Evolutionary conservation across 768 basidiomycete species (phyloP).

Genomic region (Neoboletus brunneissimus): DNA sequence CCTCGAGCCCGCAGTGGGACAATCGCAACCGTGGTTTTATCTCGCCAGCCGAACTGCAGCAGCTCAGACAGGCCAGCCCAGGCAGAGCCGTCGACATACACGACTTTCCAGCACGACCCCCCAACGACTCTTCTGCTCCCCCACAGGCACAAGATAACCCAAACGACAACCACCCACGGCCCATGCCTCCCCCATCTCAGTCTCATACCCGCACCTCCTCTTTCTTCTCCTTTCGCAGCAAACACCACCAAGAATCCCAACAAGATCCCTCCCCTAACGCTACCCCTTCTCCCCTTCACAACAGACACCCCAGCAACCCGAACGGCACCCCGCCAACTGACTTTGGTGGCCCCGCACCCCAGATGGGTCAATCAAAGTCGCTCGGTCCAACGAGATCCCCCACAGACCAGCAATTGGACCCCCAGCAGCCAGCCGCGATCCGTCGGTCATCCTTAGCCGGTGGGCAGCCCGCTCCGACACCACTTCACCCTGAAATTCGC

Average conservation of each 20-base stretch:
- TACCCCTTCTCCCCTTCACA: slow-evolving; percentile 12
- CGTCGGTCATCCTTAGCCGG: slow-evolving; percentile 21
- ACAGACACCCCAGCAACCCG: slow-evolving; percentile 16
- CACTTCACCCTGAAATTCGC: slow-evolving; percentile 78
- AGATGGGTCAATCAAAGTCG: slow-evolving; percentile 34
- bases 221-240: slow-evolving; percentile 61
- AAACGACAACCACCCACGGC: slow-evolving; percentile 20
- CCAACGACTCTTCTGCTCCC: slow-evolving; percentile 13
- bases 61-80: slow-evolving; percentile 34
- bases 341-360: slow-evolving; percentile 24
- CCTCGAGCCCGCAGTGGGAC: slow-evolving; percentile 37
- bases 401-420: slow-evolving; percentile 24
- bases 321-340: slow-evolving; percentile 15
- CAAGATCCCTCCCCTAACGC: slow-evolving; percentile 20
- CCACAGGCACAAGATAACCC: slow-evolving; percentile 17
- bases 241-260: slow-evolving; percentile 24
- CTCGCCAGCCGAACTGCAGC: slow-evolving; percentile 33
- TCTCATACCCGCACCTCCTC: slow-evolving; percentile 57
- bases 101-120: slow-evolving; percentile 33
- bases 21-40: slow-evolving; percentile 35
- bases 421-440: slow-evolving; percentile 14
- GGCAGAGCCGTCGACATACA: slow-evolving; percentile 30
- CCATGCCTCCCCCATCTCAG: slow-evolving; percentile 25
- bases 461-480: slow-evolving; percentile 30
- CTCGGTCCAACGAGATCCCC: slow-evolving; percentile 28